Evolutionary conservation across 305 asterid species (phyloP).

Genomic region (Fraxinus floribunda): DNA sequence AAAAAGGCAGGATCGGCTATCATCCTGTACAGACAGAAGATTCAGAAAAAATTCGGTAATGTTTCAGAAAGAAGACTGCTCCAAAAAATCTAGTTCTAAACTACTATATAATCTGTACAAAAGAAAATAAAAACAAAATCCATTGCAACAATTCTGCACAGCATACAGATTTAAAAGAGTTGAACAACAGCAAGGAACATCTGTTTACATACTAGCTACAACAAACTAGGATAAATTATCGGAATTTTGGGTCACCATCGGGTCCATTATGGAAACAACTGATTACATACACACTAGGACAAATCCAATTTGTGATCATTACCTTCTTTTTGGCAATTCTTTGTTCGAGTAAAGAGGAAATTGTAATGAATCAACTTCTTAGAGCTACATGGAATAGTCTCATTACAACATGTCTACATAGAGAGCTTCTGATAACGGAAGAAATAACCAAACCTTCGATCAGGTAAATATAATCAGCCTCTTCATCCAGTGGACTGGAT

Average conservation of each 20-base stretch:
- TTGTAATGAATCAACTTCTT: neutral
- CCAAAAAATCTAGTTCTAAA: neutral
- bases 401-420: neutral
- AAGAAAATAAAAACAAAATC: neutral
- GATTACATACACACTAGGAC: neutral
- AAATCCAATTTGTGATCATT: neutral
- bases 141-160: neutral
- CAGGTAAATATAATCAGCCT: neutral
- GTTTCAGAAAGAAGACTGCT: neutral
- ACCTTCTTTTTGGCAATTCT: neutral
- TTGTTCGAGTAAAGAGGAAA: neutral
- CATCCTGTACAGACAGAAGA: conserved; percentile 62
- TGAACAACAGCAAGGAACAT: neutral
- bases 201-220: neutral
- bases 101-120: neutral
- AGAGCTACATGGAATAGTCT: neutral
- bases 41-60: conserved; percentile 14
- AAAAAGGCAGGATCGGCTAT: conserved; percentile 96
- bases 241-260: neutral
- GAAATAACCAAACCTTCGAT: neutral
- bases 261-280: neutral
- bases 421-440: neutral
- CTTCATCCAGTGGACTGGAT: conserved; percentile 8
- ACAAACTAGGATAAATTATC: neutral
- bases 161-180: conserved; percentile 1